Conservation (phyloP, 805 yeast genomes). For the Naumovozyma castellii region DNA sequence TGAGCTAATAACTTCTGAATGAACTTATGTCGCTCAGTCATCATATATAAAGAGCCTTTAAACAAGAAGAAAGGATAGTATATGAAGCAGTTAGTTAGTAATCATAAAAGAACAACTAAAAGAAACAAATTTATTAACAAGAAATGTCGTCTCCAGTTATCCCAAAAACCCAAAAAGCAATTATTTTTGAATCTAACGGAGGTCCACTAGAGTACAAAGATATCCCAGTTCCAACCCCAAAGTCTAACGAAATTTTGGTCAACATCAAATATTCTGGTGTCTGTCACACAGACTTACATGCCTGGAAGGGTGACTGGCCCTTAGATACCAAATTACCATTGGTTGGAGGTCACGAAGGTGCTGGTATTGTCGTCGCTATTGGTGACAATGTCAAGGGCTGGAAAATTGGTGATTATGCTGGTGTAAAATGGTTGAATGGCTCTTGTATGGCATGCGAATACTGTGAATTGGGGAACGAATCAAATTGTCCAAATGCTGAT, state of each 20-base stretch:
- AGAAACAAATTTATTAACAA: constrained; percentile 6
- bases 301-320: constrained; percentile 68
- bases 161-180: constrained; percentile 43
- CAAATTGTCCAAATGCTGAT: constrained; percentile 62
- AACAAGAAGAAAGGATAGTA: too few species aligned
- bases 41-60: too few species aligned
- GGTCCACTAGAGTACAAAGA: constrained; percentile 42
- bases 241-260: constrained; percentile 52
- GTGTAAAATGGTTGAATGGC: constrained; percentile 62
- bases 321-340: constrained; percentile 48
- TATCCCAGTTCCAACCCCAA: constrained; percentile 51
- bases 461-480: constrained; percentile 49
- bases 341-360: constrained; percentile 70
- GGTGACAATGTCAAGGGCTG: constrained; percentile 53
- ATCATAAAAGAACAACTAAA: too few species aligned
- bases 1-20: too few species aligned
- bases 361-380: constrained; percentile 57
- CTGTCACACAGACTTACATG: constrained; percentile 67
- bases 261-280: constrained; percentile 67
- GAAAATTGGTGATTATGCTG: constrained; percentile 57
- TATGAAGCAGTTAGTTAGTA: too few species aligned
- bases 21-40: too few species aligned
- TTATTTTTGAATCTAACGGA: constrained; percentile 35
- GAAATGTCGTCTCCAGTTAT: constrained; percentile 25
- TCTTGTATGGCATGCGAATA: constrained; percentile 56